Conservation (phyloP, 345 rosid species). For the Rhizophora mangle region DNA sequence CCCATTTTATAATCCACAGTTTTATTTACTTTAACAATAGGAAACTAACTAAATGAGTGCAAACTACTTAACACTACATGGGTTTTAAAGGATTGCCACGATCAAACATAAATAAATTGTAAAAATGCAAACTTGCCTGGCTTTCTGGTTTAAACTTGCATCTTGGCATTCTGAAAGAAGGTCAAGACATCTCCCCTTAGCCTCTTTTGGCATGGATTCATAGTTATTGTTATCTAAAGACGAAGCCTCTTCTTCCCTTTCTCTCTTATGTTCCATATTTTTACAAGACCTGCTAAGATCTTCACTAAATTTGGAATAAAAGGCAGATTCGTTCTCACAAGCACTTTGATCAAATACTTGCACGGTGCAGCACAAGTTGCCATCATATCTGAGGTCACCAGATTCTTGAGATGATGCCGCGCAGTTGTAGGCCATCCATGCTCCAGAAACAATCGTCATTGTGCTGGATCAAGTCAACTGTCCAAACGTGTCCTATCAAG, state of each 20-base stretch:
- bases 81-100: too few species aligned
- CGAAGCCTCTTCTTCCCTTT: slow-evolving; percentile 30
- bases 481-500: slow-evolving; percentile 45
- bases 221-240: slow-evolving; percentile 21
- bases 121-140: neutral
- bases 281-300: slow-evolving; percentile 17
- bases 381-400: slow-evolving; percentile 58
- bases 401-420: slow-evolving; percentile 38
- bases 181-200: slow-evolving; percentile 20
- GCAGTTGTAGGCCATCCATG: slow-evolving; percentile 51
- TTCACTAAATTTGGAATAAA: slow-evolving; percentile 42
- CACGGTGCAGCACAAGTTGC: slow-evolving; percentile 48
- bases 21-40: too few species aligned
- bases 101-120: too few species aligned
- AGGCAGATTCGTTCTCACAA: slow-evolving; percentile 56
- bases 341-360: slow-evolving; percentile 50
- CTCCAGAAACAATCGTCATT: slow-evolving; percentile 33
- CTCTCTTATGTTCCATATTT: slow-evolving; percentile 33
- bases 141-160: slow-evolving; percentile 6
- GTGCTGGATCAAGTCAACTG: slow-evolving; percentile 33
- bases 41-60: too few species aligned
- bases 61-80: too few species aligned
- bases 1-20: too few species aligned
- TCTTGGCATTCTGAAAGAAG: slow-evolving; percentile 11
- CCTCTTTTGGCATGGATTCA: slow-evolving; percentile 23